Conservation (phyloP, 129 eudicot genomes). For the Mikania micrantha region DNA sequence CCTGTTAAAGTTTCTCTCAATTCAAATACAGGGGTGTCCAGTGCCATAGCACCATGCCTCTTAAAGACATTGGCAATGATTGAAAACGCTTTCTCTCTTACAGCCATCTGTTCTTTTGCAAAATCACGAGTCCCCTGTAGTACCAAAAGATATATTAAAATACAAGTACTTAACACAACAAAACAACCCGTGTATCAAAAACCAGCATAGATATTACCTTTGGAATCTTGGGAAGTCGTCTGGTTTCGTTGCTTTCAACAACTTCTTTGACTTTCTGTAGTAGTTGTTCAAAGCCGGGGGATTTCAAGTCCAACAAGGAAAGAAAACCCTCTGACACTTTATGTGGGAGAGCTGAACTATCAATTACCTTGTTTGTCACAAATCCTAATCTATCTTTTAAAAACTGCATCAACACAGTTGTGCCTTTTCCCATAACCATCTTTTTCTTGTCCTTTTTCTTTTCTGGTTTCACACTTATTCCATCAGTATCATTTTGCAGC, state of each 20-base stretch:
- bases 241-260: constrained; percentile 82
- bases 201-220: constrained; percentile 37
- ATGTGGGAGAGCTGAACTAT: constrained; percentile 23
- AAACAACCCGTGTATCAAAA: neutral
- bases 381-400: constrained; percentile 44
- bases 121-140: constrained; percentile 94
- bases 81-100: constrained; percentile 76
- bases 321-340: constrained; percentile 33
- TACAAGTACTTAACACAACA: neutral
- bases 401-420: constrained; percentile 49
- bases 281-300: constrained; percentile 35
- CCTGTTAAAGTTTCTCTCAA: constrained; percentile 89
- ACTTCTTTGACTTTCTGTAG: constrained; percentile 64
- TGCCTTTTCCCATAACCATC: constrained; percentile 86
- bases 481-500: constrained; percentile 16
- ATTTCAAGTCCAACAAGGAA: constrained; percentile 45
- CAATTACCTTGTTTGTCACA: constrained; percentile 12
- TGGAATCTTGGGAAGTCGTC: constrained; percentile 93
- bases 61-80: constrained; percentile 63
- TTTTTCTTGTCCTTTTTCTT: constrained; percentile 60
- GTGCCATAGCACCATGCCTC: constrained; percentile 85
- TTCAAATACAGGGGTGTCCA: constrained; percentile 97
- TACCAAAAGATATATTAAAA: neutral
- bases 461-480: constrained; percentile 28
- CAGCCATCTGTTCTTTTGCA: constrained; percentile 88